Evolutionary conservation across 306 rosid species (phyloP), one percentile per base, ranked within the genome.

Genomic region (Hippophae tibetana): DNA sequence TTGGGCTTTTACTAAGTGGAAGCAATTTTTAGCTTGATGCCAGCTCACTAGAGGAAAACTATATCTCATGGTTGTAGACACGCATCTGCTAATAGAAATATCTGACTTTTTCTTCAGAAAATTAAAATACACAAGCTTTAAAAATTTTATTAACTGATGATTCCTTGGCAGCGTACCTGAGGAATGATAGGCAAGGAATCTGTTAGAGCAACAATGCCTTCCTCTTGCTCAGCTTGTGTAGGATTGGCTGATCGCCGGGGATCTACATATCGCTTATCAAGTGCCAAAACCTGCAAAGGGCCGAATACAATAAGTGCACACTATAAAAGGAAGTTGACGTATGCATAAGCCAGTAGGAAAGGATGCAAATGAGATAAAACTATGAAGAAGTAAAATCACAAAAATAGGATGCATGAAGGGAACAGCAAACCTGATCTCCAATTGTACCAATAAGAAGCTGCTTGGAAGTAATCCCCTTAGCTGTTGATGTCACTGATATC

Each of bases 401-500:
- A 49, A 57, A 52, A 65, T 66, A 57, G 66, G 9, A 11, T 4
- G 51, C 42, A 65, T 56, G 9, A 25, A 67, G 72, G 69, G 13
- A 26, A 59, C 42, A 53, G 56, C 81, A n/a, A 57, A 88, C 99
- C 97, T 86, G 99, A 80, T 88, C 97, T 25, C 86, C 87, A 60
- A 82, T 75, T 57, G 99, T 93, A 70, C 95, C 97, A 46, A 93
- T 78, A 69, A 93, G 95, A 71, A 93, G 85, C 72, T 93, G 99
- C 86, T 86, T 89, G 53, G 99, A 88, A 43, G 99, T 82, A 71
- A 93, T 86, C 53, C 99, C 99, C 90, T 88, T 93, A 62, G 95
- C 80, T 0, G 99, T 93, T 43, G 84, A 80, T 23, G 99, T 86
- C 80, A 86, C 95, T 58, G 82, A 83, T n/a, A 93, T 77, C 46